Evolutionary conservation across 2,329 filamentous ascomycete species (phyloP).

Genomic region (Whalleya microplaca): DNA sequence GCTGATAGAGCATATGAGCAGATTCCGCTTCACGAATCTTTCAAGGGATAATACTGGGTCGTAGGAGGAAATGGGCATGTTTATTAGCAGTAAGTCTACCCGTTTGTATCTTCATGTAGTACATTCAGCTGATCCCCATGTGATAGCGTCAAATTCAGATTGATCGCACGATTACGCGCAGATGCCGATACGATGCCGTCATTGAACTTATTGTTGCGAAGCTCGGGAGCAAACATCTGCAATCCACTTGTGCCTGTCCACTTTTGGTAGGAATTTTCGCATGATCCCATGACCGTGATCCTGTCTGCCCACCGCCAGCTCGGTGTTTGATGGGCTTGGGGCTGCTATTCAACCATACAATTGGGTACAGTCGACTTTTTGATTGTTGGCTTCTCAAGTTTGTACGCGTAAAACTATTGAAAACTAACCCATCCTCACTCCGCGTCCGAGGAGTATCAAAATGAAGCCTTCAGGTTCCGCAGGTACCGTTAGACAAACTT

Average conservation of each 20-base stretch:
- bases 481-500: no score
- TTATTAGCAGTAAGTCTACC: slow-evolving; percentile 31
- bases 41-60: slow-evolving; percentile 5
- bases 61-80: slow-evolving; percentile 40
- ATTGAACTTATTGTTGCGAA: background rate
- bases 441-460: no score
- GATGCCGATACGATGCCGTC: background rate
- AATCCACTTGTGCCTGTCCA: background rate
- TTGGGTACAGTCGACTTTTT: no score
- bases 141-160: slow-evolving; percentile 15
- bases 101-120: background rate
- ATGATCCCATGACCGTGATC: background rate
- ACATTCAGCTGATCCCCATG: slow-evolving; percentile 8
- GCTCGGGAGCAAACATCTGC: background rate
- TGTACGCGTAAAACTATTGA: no score
- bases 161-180: background rate
- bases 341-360: no score
- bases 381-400: no score
- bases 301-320: no score
- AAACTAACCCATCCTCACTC: no score
- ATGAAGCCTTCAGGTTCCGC: no score
- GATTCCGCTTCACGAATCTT: slow-evolving; percentile 1
- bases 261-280: background rate
- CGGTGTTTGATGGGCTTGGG: no score
- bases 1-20: slow-evolving; percentile 7